Percentiles rank a stretch among this genome's conserved stretches.
These are phyloP conservation scores for Ophiostoma quercus DNA, from an alignment of 2,329 filamentous ascomycete species.

Conservation along the genomic window DNA sequence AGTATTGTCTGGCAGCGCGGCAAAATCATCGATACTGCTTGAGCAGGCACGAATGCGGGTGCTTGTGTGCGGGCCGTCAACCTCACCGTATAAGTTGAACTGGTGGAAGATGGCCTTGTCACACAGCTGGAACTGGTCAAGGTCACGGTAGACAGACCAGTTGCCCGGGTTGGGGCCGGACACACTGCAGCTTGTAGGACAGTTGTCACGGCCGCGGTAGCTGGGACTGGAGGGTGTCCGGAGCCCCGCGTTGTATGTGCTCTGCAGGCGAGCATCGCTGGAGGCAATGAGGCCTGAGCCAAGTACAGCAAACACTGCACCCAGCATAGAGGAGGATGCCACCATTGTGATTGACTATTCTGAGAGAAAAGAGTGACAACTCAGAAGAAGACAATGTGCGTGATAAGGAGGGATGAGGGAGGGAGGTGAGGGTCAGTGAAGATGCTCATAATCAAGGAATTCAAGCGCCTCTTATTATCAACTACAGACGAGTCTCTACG, in stretches of 20 bases:
- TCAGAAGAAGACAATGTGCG: constrained; percentile 1
- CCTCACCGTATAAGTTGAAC: neutral
- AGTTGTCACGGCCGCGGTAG: constrained; percentile 14
- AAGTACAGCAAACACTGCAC: neutral
- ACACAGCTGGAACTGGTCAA: constrained; percentile 6
- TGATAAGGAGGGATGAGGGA: neutral
- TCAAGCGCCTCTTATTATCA: neutral
- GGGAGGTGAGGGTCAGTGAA: neutral
- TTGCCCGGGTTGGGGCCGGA: constrained; percentile 9
- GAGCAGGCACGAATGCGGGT: constrained; percentile 10
- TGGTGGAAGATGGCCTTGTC: neutral
- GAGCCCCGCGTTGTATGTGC: neutral
- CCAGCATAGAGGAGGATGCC: neutral
- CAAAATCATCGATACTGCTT: neutral
- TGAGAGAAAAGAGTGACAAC: constrained; percentile 7
- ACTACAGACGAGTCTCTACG: neutral
- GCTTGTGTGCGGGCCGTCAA: neutral
- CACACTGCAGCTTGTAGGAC: neutral
- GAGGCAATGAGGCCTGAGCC: neutral
- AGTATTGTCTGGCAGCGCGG: neutral
- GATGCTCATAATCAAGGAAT: neutral
- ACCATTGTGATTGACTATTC: neutral
- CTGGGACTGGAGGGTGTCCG: neutral
- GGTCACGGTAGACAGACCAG: constrained; percentile 13
- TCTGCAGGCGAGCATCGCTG: neutral